phyloP scores from a whole-genome alignment of 805 yeast genomes.

The Candida ovalis region DNA sequence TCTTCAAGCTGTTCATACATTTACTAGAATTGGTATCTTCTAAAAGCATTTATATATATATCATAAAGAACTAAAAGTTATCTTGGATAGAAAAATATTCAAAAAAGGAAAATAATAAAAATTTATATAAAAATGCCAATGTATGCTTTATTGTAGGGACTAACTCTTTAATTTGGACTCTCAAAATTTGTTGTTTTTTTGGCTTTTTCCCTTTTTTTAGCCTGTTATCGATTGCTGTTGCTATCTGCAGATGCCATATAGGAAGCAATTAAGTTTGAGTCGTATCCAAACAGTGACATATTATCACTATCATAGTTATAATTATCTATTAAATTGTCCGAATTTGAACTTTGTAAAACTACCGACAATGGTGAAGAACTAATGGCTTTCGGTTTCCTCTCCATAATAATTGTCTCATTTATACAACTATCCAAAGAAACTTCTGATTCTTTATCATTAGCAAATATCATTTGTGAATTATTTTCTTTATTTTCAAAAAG shows the following conservation, averaged over 20 bases:
- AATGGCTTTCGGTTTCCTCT: slow-evolving; percentile 10
- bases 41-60: too few relatives aligned
- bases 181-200: too few relatives aligned
- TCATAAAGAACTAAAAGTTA: too few relatives aligned
- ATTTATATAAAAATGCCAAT: too few relatives aligned
- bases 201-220: neutral
- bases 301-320: neutral
- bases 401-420: slow-evolving; percentile 17
- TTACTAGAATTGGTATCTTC: too few relatives aligned
- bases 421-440: slow-evolving; percentile 4
- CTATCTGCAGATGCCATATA: slow-evolving; percentile 5
- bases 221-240: neutral
- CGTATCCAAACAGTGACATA: slow-evolving; percentile 15
- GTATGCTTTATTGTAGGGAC: too few relatives aligned
- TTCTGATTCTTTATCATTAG: neutral
- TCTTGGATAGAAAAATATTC: too few relatives aligned
- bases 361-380: slow-evolving; percentile 13
- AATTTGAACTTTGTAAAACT: slow-evolving; percentile 14
- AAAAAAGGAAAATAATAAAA: too few relatives aligned
- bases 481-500: slow-evolving; percentile 16
- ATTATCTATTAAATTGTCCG: neutral
- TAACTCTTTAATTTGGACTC: too few relatives aligned
- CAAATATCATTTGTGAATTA: neutral
- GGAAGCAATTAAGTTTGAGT: slow-evolving; percentile 16
- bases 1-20: too few relatives aligned